Conservation (phyloP, 2,329 filamentous ascomycete genomes). For the Scedosporium minutisporum region DNA sequence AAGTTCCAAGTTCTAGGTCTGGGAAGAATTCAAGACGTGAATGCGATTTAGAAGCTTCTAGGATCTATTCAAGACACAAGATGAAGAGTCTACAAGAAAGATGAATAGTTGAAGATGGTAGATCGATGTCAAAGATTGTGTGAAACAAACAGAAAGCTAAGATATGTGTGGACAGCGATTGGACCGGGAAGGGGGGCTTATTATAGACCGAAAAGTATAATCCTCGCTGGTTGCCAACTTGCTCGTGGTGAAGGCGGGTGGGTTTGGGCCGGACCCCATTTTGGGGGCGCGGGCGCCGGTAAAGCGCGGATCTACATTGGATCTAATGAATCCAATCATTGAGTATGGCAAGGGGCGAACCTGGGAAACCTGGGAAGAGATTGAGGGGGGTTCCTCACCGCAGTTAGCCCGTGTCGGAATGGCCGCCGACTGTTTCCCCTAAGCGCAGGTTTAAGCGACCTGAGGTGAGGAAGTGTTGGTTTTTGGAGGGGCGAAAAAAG, state of each 20-base stretch:
- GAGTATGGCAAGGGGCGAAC: neutral
- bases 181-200: neutral
- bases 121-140: neutral
- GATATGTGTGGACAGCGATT: neutral
- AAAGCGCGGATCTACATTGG: neutral
- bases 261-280: neutral
- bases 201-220: slow-evolving; percentile 1
- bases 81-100: neutral
- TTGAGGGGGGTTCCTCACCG: neutral
- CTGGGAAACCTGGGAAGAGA: neutral
- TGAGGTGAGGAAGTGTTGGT: neutral
- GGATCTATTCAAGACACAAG: neutral
- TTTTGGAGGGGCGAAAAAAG: no score
- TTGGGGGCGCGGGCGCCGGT: neutral
- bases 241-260: neutral
- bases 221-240: neutral
- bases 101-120: neutral
- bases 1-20: neutral
- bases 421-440: slow-evolving; percentile 12
- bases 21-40: neutral
- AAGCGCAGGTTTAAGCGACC: slow-evolving; percentile 12
- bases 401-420: neutral
- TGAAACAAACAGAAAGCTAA: neutral
- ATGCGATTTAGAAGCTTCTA: no score
- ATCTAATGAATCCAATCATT: no score